Evolutionary conservation across 164 flowering plant species (phyloP), one percentile per base, ranked within the genome.

Genomic region (Macadamia integrifolia): DNA sequence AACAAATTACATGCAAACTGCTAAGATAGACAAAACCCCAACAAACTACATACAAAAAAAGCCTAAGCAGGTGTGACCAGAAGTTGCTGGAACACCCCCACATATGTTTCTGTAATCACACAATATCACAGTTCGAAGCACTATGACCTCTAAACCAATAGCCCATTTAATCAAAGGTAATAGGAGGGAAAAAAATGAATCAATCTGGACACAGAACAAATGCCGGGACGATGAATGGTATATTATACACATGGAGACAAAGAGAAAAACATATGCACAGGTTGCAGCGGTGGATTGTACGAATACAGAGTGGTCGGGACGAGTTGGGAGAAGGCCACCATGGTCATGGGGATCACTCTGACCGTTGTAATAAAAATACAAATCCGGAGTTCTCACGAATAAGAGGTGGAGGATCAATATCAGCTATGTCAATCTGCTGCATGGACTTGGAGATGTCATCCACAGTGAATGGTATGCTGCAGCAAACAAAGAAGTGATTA

Each of bases 381-480:
- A 95, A 92, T 13, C 96, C 96, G 0, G 99, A 95, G 78, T 89
- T 92, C 59, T 92, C 95, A 58, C 98, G 93, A 49, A 95, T 84
- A 62, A 89, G 70, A 15, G 90, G 85, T 18, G 98, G 99, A 73
- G 99, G 94, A 64, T 92, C 94, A 29, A 95, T 70, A 59, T 91
- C 94, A 15, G 86, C 75, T 62, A 88, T 74, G 23, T 93, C 98
- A 58, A 92, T 77, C 75, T 86, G 81, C 69, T 80, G 83, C 87
- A 88, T 83, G 17, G 97, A 85, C 74, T 89, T 91, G 68, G 96
- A 91, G 68, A 95, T 86, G 79, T 95, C 98, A 67, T 95, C 99
- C 72, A 91, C 88, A 0, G 97, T 74, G 82, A 95, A 95, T 0
- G 98, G 99, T 62, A 95, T 92, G 85, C 99, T 95, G 94, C 87